Evolutionary conservation across 192 early-diverging fungal species (phyloP), one percentile per base, ranked within the genome.

Genomic region (Lobosporangium transversale): DNA sequence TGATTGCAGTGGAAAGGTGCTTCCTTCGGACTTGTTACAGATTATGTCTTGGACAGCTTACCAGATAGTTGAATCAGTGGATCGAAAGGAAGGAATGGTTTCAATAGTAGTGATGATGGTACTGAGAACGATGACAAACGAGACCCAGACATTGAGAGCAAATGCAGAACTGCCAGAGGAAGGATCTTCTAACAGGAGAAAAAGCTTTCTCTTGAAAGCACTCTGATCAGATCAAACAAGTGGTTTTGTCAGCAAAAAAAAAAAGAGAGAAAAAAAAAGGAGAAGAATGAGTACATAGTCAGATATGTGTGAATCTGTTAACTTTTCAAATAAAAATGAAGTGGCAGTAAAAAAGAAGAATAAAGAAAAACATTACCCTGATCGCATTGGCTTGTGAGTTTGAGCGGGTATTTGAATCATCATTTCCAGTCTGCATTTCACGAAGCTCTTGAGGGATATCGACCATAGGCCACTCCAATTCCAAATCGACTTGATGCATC

Each of bases 101-200:
- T 94, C 93, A 50, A 94, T 80, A 17, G 91, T 92, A 0, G 91
- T 89, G 53, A 91, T 85, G 4, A 92, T 84, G 1, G 91, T 88
- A 78, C 88, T 88, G 27, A 89, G 81, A 12, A 93, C 86, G 47
- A 94, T 94, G 49, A 88, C 80, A 61, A 93, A 84, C 2, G 89
- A 88, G 2, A 94, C 88, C 74, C 91, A 85, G 10, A 93, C 83
- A 65, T 91, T 92, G 31, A 89, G 85, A 29, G 84, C 75, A 73
- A 94, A 92, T 11, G 93, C 93, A 8, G 84, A 78, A 7, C 81
- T 61, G 57, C 90, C 88, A 5, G 89, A 89, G n/a, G 91, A 89
- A 15, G 93, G 91, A 62, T 93, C 90, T 60, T 94, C 93, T 31
- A 94, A 80, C 35, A 94, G 79, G 18, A 90, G 79, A 49, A 89